Evolutionary conservation across 225 moss, liverwort and hornwort genomes (phyloP).

Genomic region (Pseudoscleropodium purum): DNA sequence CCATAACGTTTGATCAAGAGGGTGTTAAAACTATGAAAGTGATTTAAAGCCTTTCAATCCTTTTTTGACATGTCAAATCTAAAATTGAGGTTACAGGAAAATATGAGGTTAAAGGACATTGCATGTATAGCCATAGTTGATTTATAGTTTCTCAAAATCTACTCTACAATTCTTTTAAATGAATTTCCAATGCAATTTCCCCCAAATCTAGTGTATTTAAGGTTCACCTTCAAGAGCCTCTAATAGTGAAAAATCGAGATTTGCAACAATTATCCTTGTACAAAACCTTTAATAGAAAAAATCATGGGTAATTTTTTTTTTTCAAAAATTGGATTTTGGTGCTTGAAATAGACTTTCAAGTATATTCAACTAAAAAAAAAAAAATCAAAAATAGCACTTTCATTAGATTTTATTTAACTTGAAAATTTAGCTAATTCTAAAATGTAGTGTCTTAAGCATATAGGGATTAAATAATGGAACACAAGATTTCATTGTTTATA

Average conservation of each 20-base stretch:
- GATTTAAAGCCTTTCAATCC: neutral
- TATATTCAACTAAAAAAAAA: neutral
- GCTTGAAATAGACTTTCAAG: neutral
- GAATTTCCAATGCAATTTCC: neutral
- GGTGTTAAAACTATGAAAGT: fast-evolving
- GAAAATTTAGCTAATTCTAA: fast-evolving
- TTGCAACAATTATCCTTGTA: neutral
- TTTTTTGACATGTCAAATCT: neutral
- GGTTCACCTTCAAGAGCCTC: neutral
- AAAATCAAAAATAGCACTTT: too few relatives aligned
- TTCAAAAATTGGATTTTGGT: too few relatives aligned
- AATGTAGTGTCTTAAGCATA: neutral
- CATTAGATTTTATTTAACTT: neutral
- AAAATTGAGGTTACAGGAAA: neutral
- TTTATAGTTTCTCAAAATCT: neutral
- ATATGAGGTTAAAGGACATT: neutral
- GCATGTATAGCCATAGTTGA: neutral
- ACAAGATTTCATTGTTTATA: neutral
- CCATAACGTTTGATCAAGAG: neutral
- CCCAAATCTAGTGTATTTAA: neutral
- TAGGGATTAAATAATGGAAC: fast-evolving
- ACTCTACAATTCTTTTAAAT: neutral
- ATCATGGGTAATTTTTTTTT: neutral
- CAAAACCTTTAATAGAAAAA: neutral
- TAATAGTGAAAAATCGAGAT: neutral